Base-by-base conservation (phyloP, 2,329 filamentous ascomycete species). In the Trichoderma sp. region DNA sequence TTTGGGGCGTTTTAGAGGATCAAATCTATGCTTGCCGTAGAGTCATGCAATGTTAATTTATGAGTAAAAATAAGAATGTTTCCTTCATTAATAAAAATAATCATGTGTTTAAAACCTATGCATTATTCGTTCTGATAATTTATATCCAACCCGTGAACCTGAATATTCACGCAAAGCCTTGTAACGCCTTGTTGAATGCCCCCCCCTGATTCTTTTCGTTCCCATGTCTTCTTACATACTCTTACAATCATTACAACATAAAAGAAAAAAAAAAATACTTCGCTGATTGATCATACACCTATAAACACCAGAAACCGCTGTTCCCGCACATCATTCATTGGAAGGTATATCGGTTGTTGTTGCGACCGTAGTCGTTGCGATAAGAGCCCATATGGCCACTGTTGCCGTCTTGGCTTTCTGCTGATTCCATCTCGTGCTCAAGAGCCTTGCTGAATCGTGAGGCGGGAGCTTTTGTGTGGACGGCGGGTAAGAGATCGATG, bases 401-500 rank as follows among this genome's bases (percentile, higher is more conserved):
- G 34, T 47, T 60, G 61, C 61, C 60, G 32, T 71, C 47, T 14
- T 62, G 36, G 53, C 65, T 66, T 4, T 58, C 60, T 3, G 70
- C 73, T 58, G 36, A 51, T 8, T 79, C 77, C 67, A 77, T 73
- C 28, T 71, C 71, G 28, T 62, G 63, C 12, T 79, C 75, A n/a
- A 66, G 73, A 14, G 75, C 73, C 73, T 81, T 82, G 4, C 74
- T 72, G 28, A 79, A 82, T 43, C 81, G 77, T 21, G 76, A 71
- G 24, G 74, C 72, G 26, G 71, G 77, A 7, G 71, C 64, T 71
- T 87, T 89, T 12, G 90, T 92, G 73, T 87, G 85, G 3, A 92
- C 85, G 12, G 93, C 93, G 0, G 96, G 96, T 74, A 93, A 86
- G 64, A 99, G 89, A 82, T 99, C 95, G 79, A 98, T 86, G 78